Evolutionary conservation across 2,329 filamentous ascomycete genomes (phyloP).

Genomic region (Sphaceloma murrayae): DNA sequence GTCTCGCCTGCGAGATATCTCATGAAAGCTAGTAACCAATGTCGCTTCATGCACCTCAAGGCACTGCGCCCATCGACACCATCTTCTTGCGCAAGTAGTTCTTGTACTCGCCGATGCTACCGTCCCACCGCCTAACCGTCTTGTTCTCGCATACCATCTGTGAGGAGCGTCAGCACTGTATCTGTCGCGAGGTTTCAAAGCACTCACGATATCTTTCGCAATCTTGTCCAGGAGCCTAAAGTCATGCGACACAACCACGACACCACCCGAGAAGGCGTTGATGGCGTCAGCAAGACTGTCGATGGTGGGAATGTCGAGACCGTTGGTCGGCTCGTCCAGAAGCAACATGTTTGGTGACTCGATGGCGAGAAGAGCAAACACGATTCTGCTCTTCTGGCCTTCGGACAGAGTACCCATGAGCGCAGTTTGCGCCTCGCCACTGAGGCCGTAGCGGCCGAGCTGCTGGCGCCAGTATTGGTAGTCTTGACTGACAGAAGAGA

Average conservation of each 20-base stretch:
- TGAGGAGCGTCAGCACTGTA: too few species aligned
- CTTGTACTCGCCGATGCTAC: conserved; percentile 91
- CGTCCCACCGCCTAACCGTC: conserved; percentile 82
- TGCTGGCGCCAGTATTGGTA: conserved; percentile 99
- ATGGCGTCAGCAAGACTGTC: conserved; percentile 96
- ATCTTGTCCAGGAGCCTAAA: conserved; percentile 99
- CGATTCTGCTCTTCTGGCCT: conserved; percentile 95
- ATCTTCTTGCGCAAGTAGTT: conserved; percentile 99
- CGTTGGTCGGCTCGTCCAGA: conserved; percentile 98
- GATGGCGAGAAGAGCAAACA: conserved; percentile 92
- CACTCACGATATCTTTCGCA: conserved; percentile 66
- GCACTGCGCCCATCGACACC: conserved; percentile 71
- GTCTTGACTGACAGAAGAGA: conserved; percentile 78
- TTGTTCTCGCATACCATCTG: conserved; percentile 99
- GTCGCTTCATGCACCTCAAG: conserved; percentile 38
- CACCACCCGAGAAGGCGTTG: conserved; percentile 91
- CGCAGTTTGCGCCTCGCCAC: conserved; percentile 87
- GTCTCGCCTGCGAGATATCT: conserved; percentile 14
- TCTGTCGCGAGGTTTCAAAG: too few species aligned
- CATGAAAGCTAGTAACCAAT: conserved; percentile 1
- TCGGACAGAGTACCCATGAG: conserved; percentile 97
- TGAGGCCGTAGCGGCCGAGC: conserved; percentile 87
- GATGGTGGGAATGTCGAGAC: conserved; percentile 96
- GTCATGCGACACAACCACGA: conserved; percentile 96
- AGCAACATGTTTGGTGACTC: conserved; percentile 96